Evolutionary conservation across 2,329 filamentous ascomycete species (phyloP), one percentile per base, ranked within the genome.

Genomic region (Aspergillus sp.): DNA sequence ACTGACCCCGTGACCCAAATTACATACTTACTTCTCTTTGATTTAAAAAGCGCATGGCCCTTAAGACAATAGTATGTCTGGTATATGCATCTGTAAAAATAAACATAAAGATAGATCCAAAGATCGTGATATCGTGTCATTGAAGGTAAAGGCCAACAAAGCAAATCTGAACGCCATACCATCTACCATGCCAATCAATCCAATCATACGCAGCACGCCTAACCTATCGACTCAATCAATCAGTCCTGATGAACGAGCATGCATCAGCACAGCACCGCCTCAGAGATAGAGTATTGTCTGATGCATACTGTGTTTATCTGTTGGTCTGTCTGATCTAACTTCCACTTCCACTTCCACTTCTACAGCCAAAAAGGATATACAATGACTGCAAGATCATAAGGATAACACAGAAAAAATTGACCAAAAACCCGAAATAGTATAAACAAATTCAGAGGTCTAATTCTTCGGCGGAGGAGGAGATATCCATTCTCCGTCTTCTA

Each of bases 401-500:
- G 29, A 47, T 54, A 24, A 54, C n/a, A 16, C 16, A 54, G 26
- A 54, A n/a, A 54, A n/a, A 12, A 7, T 51, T 46, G 22, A 54
- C 4, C 12, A 47, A 31, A 42, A 9, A 24, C 6, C 11, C 42
- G 29, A 51, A 32, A 51, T 11, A 31, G 29, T 42, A n/a, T 42
- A 53, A 20, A 16, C 11, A 36, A 42, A 31, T 16, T 9, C 11
- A 47, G 24, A 20, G 24, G 31, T 65, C 64, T 71, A 73, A 39
- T 57, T 46, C 54, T 69, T 70, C 4, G 70, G 70, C 12, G 65
- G 52, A 14, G 63, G 56, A 3, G 73, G 70, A 6, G 74, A 64
- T n/a, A 66, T 65, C 75, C 75, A 77, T 6, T 61, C 56, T 39
- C 75, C 75, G 57, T 77, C 71, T 50, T 69, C 70, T 36, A 71